phyloP scores from a whole-genome alignment of 2,329 filamentous ascomycete genomes.

The Tothia fuscella region DNA sequence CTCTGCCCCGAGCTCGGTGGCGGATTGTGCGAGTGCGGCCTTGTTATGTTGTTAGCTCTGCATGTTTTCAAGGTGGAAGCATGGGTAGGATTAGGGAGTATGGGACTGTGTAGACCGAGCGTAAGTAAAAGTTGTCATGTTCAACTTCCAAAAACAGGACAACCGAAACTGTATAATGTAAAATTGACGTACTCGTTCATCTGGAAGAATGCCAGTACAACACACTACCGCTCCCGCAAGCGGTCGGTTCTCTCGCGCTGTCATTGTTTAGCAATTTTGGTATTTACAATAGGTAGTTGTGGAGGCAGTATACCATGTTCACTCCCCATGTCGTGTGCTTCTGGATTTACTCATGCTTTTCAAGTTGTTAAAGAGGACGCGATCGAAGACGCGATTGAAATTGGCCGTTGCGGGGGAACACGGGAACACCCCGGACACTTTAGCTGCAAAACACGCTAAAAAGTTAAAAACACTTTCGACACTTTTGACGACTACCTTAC shows the following conservation, averaged over 20 bases:
- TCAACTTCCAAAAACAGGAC: too few species aligned
- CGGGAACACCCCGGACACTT: too few species aligned
- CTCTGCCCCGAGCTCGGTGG: slow-evolving; percentile 69
- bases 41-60: slow-evolving; percentile 14
- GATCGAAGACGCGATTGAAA: too few species aligned
- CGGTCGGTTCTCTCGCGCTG: slow-evolving; percentile 6
- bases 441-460: too few species aligned
- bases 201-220: slow-evolving; percentile 6
- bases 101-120: neutral
- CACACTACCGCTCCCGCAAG: slow-evolving; percentile 7
- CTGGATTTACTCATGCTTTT: too few species aligned
- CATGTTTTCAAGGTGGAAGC: neutral
- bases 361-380: too few species aligned
- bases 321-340: too few species aligned
- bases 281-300: neutral
- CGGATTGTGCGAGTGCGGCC: slow-evolving; percentile 49
- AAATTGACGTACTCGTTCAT: slow-evolving; percentile 8
- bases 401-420: too few species aligned
- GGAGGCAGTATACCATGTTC: too few species aligned
- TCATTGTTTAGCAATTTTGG: neutral
- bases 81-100: neutral
- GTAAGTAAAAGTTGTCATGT: neutral
- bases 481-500: too few species aligned
- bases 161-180: too few species aligned
- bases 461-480: too few species aligned